Base-by-base conservation (phyloP, 805 yeast species). In the Wickerhamiella occidentalis region DNA sequence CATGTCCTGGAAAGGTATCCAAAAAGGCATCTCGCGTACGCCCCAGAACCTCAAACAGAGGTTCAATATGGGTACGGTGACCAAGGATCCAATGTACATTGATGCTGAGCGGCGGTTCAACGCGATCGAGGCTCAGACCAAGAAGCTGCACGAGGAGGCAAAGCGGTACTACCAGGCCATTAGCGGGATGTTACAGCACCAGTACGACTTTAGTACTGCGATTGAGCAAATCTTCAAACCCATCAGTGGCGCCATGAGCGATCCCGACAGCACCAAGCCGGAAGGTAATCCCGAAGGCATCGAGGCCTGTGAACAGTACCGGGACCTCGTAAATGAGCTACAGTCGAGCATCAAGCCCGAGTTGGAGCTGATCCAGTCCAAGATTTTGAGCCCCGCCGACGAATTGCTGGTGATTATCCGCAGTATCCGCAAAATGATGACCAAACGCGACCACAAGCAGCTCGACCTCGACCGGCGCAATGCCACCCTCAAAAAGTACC, bases 221-320 rank as follows among this genome's bases (percentile, higher is more conserved):
- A 86, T 92, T 67, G 96, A 88, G 64, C 96, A 88, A 62, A 83
- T 92, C 52, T 92, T 87, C 70, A 86, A 90, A 67, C 98, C 98
- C 1, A 92, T 92, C 53, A 80, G 92, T 50, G 98, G 98, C 40
- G 79, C 87, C 54, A 71, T 84, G 63, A 79, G 92, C 13, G 97
- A 92, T 64, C 96, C 96, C 6, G 84, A 80, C 61, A 77, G 92
- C 6, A 66, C 85, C 2, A 75, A 78, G 43, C 88, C 88, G 0
- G 98, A 92, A 63, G 96, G 94, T 57, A 88, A 88, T 61, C 96
- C 96, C 3, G 94, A 92, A 48, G 98, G 97, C 58, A 86, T 92
- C 56, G 80, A 83, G 60, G 98, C 98, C 0, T 78, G 94, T 59
- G 95, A 84, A 61, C 94, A 83, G 63, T 92, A 88, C 67, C 74